These are phyloP conservation scores for Eucalyptus polybractea DNA, from an alignment of 345 rosid genomes.

Conservation along the genomic window DNA sequence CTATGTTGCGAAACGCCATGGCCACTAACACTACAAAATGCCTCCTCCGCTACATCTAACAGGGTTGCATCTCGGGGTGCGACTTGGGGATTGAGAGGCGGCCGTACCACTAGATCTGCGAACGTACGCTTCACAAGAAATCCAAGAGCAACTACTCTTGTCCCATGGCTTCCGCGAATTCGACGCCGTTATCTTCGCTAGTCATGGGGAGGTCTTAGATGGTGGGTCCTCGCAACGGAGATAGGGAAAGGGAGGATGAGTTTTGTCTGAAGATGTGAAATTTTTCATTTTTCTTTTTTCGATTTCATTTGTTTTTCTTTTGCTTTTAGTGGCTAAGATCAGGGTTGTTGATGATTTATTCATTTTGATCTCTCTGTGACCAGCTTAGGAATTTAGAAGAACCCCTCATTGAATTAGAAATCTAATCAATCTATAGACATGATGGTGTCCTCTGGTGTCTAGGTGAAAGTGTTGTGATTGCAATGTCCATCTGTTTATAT, in stretches of 20 bases:
- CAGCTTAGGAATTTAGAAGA: background rate
- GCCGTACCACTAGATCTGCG: too few relatives aligned
- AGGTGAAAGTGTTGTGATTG: too few relatives aligned
- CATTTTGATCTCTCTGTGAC: background rate
- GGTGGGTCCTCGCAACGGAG: background rate
- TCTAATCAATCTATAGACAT: background rate
- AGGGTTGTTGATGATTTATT: background rate
- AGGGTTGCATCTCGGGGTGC: too few relatives aligned
- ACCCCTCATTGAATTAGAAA: background rate
- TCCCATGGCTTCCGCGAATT: background rate
- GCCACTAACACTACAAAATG: too few relatives aligned
- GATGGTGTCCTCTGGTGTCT: background rate
- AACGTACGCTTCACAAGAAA: too few relatives aligned
- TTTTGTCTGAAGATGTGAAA: background rate
- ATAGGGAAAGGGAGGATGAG: background rate
- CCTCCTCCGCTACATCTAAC: too few relatives aligned
- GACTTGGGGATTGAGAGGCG: too few relatives aligned
- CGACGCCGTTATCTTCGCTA: slow-evolving; percentile 5
- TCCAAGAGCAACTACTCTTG: too few relatives aligned
- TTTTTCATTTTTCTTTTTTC: background rate
- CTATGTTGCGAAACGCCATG: too few relatives aligned
- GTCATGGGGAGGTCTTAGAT: background rate
- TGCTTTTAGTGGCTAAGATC: background rate
- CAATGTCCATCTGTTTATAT: too few relatives aligned
- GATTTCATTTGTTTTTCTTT: too few relatives aligned